Base-by-base conservation (phyloP, 306 rosid genomes). In the Alnus glutinosa region DNA sequence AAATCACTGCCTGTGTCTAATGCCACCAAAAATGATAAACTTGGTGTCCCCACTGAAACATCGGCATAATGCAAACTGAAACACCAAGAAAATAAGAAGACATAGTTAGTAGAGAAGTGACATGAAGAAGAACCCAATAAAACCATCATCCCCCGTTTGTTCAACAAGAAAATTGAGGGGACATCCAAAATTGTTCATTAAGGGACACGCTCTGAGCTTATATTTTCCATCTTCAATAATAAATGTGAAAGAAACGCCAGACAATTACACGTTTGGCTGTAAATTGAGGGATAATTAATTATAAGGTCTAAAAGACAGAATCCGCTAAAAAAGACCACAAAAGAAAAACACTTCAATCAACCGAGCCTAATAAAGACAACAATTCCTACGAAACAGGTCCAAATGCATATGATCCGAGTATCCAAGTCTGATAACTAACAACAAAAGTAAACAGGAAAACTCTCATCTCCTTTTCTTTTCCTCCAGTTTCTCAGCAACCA, bases 1-100 rank as follows among this genome's bases (percentile, higher is more conserved):
- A 91, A 84, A 86, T 93, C 92, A 70, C 97, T 93, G 3, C 99
- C 94, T 0, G 99, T 96, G 81, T 96, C 97, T 79, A 93, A 88
- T 67, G 98, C 99, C 86, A 96, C 98, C 51, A 93, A 72, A 79
- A 86, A 96, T 3, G 86, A 87, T 74, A 83, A 64, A 9, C 78
- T 77, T 11, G 98, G 99, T n/a, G 97, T 90, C 81, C 99, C 99
- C 52, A 96, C 89, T 12, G 94, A 89, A 55, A 93, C 82, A 81
- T 88, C 88, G 59, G 93, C 96, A 73, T 91, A 96, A 64, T 90
- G 89, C 86, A 90, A 88, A 86, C 96, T 96, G 98, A 79, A 88
- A 82, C 55, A 3, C 76, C 23, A 64, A 18, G 28, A 16, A 75
- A 75, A 50, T 32, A 50, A 37, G 4, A 18, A 59, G 49, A n/a